These are phyloP conservation scores for Suillus plorans DNA, from an alignment of 768 basidiomycete species.

Conservation along the genomic window DNA sequence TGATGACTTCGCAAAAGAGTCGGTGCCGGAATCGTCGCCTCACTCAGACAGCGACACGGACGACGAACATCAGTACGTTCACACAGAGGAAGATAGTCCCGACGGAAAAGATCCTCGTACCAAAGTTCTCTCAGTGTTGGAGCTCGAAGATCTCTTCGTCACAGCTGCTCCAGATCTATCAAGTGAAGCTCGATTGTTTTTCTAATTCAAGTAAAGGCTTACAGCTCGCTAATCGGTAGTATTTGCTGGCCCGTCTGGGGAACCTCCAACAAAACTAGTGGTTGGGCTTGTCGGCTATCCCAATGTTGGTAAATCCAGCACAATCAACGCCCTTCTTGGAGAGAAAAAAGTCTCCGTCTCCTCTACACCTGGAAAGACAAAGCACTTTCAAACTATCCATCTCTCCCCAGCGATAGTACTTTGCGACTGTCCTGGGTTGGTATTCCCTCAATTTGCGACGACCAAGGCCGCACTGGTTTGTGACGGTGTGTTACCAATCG, in stretches of 20 bases:
- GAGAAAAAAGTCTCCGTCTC: conserved; percentile 99
- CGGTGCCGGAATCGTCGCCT: conserved; percentile 19
- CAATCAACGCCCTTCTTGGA: conserved; percentile 94
- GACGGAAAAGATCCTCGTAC: conserved; percentile 64
- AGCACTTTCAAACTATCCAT: conserved; percentile 98
- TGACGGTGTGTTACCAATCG: conserved; percentile 95
- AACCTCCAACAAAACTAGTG: conserved; percentile 61
- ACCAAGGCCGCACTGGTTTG: conserved; percentile 96
- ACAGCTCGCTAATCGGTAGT: conserved; percentile 37
- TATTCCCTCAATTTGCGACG: conserved; percentile 97
- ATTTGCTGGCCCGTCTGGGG: conserved; percentile 59
- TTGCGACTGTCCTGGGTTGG: conserved; percentile 97
- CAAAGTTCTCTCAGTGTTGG: conserved; percentile 78
- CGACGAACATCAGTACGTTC: conserved; percentile 46
- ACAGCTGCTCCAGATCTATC: conserved; percentile 68
- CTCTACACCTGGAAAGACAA: conserved; percentile 96
- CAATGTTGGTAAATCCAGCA: conserved; percentile 97
- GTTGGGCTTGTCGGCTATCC: conserved; percentile 97
- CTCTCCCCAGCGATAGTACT: conserved; percentile 84
- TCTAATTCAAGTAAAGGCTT: background rate
- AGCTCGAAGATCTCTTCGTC: conserved; percentile 83
- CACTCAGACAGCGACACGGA: conserved; percentile 32
- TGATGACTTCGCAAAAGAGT: conserved; percentile 29
- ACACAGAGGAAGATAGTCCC: conserved; percentile 52
- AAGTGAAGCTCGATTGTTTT: conserved; percentile 40